Evolutionary conservation across 164 flowering plant species (phyloP).

Genomic region (Magnolia kwangsiensis): DNA sequence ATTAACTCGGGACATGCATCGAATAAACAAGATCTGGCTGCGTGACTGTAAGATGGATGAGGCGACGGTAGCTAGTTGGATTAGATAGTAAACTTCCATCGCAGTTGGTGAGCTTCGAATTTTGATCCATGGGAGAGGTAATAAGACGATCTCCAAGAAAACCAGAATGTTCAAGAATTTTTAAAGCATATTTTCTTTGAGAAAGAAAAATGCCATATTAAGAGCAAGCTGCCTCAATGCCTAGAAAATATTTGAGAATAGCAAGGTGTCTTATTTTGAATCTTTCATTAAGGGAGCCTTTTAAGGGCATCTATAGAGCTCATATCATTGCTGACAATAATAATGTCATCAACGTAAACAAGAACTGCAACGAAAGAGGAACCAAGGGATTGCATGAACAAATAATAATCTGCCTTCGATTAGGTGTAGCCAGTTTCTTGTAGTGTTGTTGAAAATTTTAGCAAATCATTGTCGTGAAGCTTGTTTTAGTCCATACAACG

Average conservation of each 20-base stretch:
- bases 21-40: neutral
- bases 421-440: neutral
- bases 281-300: neutral
- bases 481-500: constrained; percentile 1
- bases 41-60: neutral
- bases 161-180: neutral
- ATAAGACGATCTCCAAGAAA: neutral
- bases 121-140: neutral
- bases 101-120: neutral
- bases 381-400: neutral
- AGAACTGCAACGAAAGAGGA: neutral
- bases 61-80: neutral
- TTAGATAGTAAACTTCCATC: neutral
- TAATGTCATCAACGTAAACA: constrained; percentile 1
- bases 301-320: neutral
- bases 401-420: neutral
- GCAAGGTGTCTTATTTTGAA: constrained; percentile 1
- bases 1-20: constrained; percentile 1
- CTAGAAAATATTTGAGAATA: neutral
- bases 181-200: neutral
- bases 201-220: neutral
- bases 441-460: neutral
- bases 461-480: neutral
- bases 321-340: neutral
- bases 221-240: neutral